phyloP scores from a whole-genome alignment of 805 yeast species.

The Candida pseudoglaebosa region DNA sequence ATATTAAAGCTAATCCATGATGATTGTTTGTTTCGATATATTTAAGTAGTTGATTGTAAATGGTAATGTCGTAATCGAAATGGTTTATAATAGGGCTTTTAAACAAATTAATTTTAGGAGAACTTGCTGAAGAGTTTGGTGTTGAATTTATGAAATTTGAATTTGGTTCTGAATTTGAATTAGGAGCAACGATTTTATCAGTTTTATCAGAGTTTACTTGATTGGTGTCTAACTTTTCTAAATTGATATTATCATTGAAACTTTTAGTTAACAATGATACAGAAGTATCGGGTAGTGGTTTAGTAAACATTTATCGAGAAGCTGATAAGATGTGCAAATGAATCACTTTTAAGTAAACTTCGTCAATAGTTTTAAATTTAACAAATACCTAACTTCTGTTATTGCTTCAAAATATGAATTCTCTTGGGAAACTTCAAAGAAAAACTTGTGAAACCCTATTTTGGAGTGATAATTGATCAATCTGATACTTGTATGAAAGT shows the following conservation, averaged over 20 bases:
- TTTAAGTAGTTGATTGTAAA: constrained; percentile 51
- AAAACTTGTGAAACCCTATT: too few relatives aligned
- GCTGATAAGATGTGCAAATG: background rate
- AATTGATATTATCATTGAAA: background rate
- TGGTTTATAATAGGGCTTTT: too few relatives aligned
- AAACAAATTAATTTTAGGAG: too few relatives aligned
- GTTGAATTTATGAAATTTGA: background rate
- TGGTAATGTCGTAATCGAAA: constrained; percentile 39
- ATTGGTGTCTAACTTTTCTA: background rate
- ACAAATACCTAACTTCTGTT: too few relatives aligned
- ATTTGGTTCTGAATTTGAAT: background rate
- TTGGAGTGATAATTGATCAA: too few relatives aligned
- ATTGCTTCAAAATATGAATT: too few relatives aligned
- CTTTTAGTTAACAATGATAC: constrained; percentile 1
- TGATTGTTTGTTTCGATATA: constrained; percentile 60
- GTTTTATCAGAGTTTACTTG: background rate
- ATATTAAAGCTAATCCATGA: constrained; percentile 71
- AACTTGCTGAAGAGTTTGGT: background rate
- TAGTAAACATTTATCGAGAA: background rate
- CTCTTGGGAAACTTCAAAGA: too few relatives aligned
- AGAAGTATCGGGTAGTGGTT: background rate
- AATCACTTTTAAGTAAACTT: too few relatives aligned
- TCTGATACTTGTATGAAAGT: too few relatives aligned
- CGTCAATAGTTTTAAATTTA: too few relatives aligned
- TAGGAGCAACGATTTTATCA: background rate